These are phyloP conservation scores for Candida vaughaniae DNA, from an alignment of 805 yeast species.

Conservation along the genomic window DNA sequence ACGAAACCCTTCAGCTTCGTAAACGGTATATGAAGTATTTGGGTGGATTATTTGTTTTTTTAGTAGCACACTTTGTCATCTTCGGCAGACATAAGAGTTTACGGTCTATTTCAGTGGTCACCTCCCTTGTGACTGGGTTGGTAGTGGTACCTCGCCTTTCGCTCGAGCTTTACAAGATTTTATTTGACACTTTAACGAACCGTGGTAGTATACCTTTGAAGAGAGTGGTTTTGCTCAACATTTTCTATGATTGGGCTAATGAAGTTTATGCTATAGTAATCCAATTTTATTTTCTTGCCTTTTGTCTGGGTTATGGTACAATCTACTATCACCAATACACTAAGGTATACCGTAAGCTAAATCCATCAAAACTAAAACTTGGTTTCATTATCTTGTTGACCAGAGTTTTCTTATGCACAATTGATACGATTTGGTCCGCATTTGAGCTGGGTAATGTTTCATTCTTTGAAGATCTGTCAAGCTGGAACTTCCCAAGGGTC, in stretches of 20 bases:
- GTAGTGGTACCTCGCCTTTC: neutral
- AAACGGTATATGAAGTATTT: neutral
- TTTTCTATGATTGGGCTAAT: neutral
- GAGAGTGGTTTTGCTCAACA: too few species aligned
- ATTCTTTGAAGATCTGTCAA: too few species aligned
- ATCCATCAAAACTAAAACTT: neutral
- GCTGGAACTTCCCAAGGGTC: too few species aligned
- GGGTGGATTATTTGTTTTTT: neutral
- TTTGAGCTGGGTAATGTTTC: neutral
- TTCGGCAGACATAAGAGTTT: neutral
- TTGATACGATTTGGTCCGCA: neutral
- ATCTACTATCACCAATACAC: conserved; percentile 1
- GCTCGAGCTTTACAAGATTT: neutral
- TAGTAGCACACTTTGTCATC: neutral
- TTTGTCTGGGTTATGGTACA: conserved; percentile 4
- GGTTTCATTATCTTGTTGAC: neutral
- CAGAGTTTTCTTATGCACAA: neutral
- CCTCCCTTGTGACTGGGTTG: neutral
- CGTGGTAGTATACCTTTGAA: too few species aligned
- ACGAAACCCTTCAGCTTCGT: neutral
- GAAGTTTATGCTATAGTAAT: neutral
- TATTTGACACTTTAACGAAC: too few species aligned
- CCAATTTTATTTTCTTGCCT: neutral
- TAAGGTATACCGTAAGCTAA: neutral
- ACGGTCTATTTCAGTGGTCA: neutral